Evolutionary conservation across 1,284 basidiomycete genomes (phyloP).

Genomic region (Leccinum subrobustum): DNA sequence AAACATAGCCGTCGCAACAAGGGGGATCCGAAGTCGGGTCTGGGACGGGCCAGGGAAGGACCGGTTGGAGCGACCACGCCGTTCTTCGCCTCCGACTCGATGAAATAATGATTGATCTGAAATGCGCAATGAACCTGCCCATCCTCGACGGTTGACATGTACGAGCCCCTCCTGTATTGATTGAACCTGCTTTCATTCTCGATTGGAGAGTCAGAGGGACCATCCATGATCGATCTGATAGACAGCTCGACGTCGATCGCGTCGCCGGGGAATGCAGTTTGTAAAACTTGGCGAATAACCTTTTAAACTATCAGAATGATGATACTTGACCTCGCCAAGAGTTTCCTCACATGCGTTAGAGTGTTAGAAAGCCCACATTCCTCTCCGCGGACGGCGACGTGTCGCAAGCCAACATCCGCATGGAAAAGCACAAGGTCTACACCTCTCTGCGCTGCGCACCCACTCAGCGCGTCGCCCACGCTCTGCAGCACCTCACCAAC

Average conservation of each 20-base stretch:
- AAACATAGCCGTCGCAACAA: conserved; percentile 66
- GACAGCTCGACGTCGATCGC: conserved; percentile 89
- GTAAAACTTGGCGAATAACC: conserved; percentile 84
- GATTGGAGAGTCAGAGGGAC: conserved; percentile 23
- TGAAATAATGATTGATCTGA: conserved; percentile 45
- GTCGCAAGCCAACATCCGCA: conserved; percentile 80
- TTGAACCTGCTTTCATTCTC: conserved; percentile 19
- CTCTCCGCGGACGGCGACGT: conserved; percentile 81
- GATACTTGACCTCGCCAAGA: conserved; percentile 5
- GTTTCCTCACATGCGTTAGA: conserved; percentile 73
- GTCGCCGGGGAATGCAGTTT: conserved; percentile 67
- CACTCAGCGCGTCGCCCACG: conserved; percentile 83
- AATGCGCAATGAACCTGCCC: conserved; percentile 51
- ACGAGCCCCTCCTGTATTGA: conserved; percentile 28
- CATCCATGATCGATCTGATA: conserved; percentile 38
- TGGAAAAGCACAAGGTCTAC: conserved; percentile 90
- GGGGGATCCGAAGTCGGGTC: conserved; percentile 59
- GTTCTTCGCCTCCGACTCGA: conserved; percentile 13
- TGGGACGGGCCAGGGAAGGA: conserved; percentile 34
- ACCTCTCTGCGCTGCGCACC: conserved; percentile 76
- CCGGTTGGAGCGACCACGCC: conserved; percentile 29
- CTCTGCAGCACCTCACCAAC: conserved; percentile 72
- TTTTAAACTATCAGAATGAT: conserved; percentile 36
- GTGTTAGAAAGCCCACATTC: conserved; percentile 81
- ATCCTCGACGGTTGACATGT: conserved; percentile 28